These are phyloP conservation scores for Ceratobasidium sp. DNA, from an alignment of 1,284 basidiomycete species.

Conservation along the genomic window DNA sequence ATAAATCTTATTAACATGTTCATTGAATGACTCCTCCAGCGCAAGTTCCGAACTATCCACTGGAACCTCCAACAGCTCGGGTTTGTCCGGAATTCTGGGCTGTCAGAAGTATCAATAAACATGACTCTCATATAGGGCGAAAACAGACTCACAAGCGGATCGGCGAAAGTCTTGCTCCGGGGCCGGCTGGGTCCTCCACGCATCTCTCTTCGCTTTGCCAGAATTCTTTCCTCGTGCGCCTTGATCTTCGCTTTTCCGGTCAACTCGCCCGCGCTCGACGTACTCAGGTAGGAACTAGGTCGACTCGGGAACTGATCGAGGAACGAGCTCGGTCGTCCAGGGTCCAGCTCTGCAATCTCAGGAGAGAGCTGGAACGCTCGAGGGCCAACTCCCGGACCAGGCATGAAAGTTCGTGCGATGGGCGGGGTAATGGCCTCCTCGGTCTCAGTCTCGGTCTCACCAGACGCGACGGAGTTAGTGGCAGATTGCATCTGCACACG, in stretches of 20 bases:
- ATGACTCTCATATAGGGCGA: background rate
- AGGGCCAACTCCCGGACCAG: conserved; percentile 2
- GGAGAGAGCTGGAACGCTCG: background rate
- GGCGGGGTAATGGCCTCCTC: conserved; percentile 39
- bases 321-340: conserved; percentile 20
- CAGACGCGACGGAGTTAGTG: conserved; percentile 29
- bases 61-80: conserved; percentile 37
- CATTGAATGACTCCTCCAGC: conserved; percentile 46
- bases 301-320: conserved; percentile 21
- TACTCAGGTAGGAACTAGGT: conserved; percentile 25
- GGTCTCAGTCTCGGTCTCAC: conserved; percentile 38
- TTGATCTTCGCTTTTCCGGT: conserved; percentile 59
- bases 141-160: conserved; percentile 58
- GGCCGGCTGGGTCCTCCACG: conserved; percentile 63
- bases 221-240: conserved; percentile 73
- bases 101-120: background rate
- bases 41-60: conserved; percentile 41
- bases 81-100: conserved; percentile 30
- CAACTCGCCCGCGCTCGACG: conserved; percentile 20
- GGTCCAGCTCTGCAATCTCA: conserved; percentile 8
- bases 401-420: background rate
- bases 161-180: conserved; percentile 77
- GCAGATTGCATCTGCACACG: conserved; percentile 11
- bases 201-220: conserved; percentile 74
- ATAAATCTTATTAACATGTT: conserved; percentile 53